phyloP scores from a whole-genome alignment of 306 rosid genomes.

The Ormosia emarginata region DNA sequence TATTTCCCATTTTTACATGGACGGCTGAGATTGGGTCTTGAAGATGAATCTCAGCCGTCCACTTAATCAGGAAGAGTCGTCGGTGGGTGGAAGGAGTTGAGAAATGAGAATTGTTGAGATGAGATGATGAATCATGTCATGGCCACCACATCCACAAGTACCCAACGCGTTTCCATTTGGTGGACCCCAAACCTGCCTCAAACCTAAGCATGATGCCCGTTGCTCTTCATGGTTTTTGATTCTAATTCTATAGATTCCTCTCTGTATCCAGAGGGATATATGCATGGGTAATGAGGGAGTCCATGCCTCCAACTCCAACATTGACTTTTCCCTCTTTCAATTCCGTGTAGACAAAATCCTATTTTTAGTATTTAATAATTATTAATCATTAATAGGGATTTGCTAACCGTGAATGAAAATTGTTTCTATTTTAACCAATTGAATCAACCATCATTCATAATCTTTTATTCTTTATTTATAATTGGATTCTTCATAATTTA shows the following conservation, averaged over 20 bases:
- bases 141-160: not conserved
- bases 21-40: conserved; percentile 3
- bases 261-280: not conserved
- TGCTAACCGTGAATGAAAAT: too few relatives aligned
- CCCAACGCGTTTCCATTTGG: not conserved
- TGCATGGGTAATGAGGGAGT: too few relatives aligned
- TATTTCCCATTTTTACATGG: not conserved
- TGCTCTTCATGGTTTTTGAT: not conserved
- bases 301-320: not conserved
- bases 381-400: too few relatives aligned
- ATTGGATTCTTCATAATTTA: too few relatives aligned
- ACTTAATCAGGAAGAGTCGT: not conserved
- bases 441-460: not conserved
- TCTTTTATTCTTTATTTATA: not conserved
- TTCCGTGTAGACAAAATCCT: not conserved
- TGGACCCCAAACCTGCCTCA: not conserved
- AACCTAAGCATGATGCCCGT: too few relatives aligned
- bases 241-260: not conserved
- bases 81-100: not conserved
- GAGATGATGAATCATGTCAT: not conserved
- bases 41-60: not conserved
- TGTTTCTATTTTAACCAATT: too few relatives aligned
- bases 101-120: not conserved
- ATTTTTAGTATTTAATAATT: too few relatives aligned
- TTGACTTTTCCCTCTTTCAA: not conserved